phyloP scores from a whole-genome alignment of 1,139 yeast species.

The Diutina ranongensis region DNA sequence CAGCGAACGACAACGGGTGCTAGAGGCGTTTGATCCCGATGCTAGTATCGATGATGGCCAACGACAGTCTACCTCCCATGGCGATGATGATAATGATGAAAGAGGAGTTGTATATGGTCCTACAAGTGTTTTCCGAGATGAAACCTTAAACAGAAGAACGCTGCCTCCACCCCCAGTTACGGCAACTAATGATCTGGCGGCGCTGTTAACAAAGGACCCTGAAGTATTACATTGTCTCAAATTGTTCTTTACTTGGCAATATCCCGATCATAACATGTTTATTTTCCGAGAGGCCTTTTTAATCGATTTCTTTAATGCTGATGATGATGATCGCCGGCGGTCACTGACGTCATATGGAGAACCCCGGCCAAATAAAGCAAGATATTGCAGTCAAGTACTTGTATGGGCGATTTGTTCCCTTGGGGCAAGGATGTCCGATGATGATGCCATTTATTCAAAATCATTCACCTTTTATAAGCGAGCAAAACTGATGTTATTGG shows the following conservation, averaged over 20 bases:
- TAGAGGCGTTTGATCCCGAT: conserved; percentile 12
- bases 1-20: conserved; percentile 14
- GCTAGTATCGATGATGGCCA: conserved; percentile 6
- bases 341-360: neutral
- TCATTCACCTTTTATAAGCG: conserved; percentile 33
- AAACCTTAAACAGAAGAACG: conserved; percentile 12
- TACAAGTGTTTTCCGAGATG: conserved; percentile 35
- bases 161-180: conserved; percentile 6
- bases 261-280: conserved; percentile 53
- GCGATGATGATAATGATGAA: conserved; percentile 7
- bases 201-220: conserved; percentile 23
- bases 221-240: conserved; percentile 39
- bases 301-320: conserved; percentile 36
- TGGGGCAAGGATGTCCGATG: conserved; percentile 40
- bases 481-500: conserved; percentile 32
- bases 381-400: conserved; percentile 41
- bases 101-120: conserved; percentile 34
- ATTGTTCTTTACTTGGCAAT: conserved; percentile 52
- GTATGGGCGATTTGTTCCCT: conserved; percentile 45
- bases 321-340: neutral
- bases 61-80: neutral
- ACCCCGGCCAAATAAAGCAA: conserved; percentile 24
- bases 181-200: conserved; percentile 12
- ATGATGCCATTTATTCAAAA: conserved; percentile 25
- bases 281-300: conserved; percentile 57